Percentiles rank a stretch among this genome's conserved stretches.
These are phyloP conservation scores for Salix viminalis DNA, from an alignment of 345 rosid genomes.

Conservation along the genomic window DNA sequence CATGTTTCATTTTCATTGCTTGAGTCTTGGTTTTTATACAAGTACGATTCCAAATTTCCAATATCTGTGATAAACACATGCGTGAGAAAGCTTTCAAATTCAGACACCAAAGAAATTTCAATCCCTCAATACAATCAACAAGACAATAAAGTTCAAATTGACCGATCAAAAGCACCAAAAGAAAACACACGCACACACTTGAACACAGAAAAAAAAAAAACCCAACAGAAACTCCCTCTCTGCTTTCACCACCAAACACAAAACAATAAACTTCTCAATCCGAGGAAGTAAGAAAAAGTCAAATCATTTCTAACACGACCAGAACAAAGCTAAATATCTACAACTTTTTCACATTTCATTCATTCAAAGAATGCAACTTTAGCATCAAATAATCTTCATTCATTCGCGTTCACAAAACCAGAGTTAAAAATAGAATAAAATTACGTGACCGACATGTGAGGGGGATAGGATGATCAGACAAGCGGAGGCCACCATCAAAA, in stretches of 20 bases:
- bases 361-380: background rate
- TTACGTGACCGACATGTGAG: slow-evolving; percentile 45
- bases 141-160: background rate
- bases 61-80: background rate
- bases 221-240: background rate
- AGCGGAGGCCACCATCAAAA: slow-evolving; percentile 21
- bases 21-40: background rate
- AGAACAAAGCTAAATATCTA: background rate
- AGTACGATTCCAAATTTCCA: background rate
- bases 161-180: background rate
- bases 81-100: background rate
- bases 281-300: background rate
- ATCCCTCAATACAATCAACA: background rate
- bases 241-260: background rate
- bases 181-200: background rate
- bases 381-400: background rate
- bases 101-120: background rate
- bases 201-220: background rate
- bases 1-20: background rate
- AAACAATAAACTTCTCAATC: background rate
- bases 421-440: background rate
- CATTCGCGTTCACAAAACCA: background rate
- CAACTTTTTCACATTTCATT: background rate
- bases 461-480: slow-evolving; percentile 44
- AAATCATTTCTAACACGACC: background rate